Base-by-base conservation (phyloP, 257 asterid species). In the Primulina huaijiensis region DNA sequence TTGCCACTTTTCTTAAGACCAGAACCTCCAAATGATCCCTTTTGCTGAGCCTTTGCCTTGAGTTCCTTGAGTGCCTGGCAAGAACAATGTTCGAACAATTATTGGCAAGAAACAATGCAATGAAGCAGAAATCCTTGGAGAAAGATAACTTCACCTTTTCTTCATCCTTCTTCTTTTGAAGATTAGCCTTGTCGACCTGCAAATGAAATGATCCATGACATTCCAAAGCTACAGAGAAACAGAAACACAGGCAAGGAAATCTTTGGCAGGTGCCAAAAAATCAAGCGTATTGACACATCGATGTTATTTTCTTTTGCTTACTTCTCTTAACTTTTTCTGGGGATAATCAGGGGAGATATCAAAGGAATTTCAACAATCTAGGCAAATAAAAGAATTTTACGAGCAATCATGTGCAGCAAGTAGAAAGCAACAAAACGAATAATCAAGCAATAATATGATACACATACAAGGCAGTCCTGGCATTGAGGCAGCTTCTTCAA, bases 1-100 rank as follows among this genome's bases (percentile, higher is more conserved):
- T 89, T 89, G 75, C 96, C 92, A 77, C 96, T 89, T 72, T 89
- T 87, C 88, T 89, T 89, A 83, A 89, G 79, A 57, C 96, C 96
- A 9, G 94, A 8, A 62, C 94, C 96, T 72, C 96, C 96, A 72
- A 89, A 65, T 2, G 92, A 60, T 46, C 92, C 90, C 62, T 88
- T 87, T 69, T 80, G 81, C 75, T 76, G 79, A 69, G 96, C 96
- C 85, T 89, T 89, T 8, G 89, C 84, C 78, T 78, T 84, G 12
- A 87, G 92, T 34, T 89, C 96, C 87, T 84, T 89, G 16, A 87
- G 83, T 19, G 92, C 95, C 96, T 89, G 81, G 8, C 53, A 67
- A 23, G 30, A 21, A 62, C 4, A 80, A 14, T 14, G 30, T 25
- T 6, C 21, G 35, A 40, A 70, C 14, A 43, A 33, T 4, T 58